Evolutionary conservation across 2,329 filamentous ascomycete species (phyloP), one percentile per base, ranked within the genome.

Genomic region (Beauveria scarabaeidicola): DNA sequence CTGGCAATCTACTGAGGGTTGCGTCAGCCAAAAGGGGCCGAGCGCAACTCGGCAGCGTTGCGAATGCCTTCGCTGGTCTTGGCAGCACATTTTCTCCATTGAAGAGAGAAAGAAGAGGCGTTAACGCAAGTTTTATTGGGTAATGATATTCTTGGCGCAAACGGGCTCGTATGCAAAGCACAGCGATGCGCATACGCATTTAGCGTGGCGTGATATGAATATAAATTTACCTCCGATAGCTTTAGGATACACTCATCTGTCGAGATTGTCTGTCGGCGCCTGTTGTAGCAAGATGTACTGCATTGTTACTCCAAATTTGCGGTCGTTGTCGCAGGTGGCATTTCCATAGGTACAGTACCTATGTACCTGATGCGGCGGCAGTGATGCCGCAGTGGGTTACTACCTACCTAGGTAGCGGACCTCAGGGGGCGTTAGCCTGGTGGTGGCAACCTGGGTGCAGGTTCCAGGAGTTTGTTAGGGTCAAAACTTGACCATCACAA

Each of bases 71-170:
- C 55, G 67, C 54, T 32, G 11, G 21, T 63, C 77, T 78, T 13
- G 76, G 77, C 13, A 74, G 74, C 19, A 68, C 77, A 4, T 91
- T 91, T 69, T 91, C 88, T 19, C 88, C 88, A 8, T 73, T 91
- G 61, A 91, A 91, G 74, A 81, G 82, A 68, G 84, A 90, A 54
- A 80, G 81, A 61, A 82, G 85, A 62, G 83, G 84, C 36, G 78
- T 82, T 3, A 77, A 78, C 62, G 83, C 84, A 58, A 87, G 84
- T 66, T 87, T 87, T 65, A 69, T 85, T 61, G 78, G 74, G 58
- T 82, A 66, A 64, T 36, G 29, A 17, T 10, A 15, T 40, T 17
- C 10, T 15, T 9, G 25, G 47, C 9, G 25, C 47, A 8, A 29
- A 40, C 32, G 11, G 13, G 38, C 23, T 29, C 10, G 5, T 17